A percentile compares a stretch with the other conserved stretches of the same genome.
Conservation (phyloP, 352 stramenopile species). For the Elongisporangium undulatum region DNA sequence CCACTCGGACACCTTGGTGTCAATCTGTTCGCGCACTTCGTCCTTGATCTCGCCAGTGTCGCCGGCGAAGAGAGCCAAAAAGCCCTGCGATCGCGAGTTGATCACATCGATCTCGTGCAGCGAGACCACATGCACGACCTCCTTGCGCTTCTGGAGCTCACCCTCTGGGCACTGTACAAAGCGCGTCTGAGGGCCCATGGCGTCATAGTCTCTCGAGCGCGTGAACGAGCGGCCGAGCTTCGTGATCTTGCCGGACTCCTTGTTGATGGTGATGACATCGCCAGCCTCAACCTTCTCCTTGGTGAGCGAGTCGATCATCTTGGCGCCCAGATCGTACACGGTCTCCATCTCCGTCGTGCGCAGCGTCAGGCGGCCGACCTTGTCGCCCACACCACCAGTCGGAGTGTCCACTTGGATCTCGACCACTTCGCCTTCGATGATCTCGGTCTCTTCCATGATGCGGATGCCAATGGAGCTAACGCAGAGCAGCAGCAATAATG, state of each 20-base stretch:
- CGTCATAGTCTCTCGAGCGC: constrained; percentile 97
- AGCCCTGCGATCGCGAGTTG: constrained; percentile 98
- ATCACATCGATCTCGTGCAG: constrained; percentile 99
- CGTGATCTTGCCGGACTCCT: constrained; percentile 97
- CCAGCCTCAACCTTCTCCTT: constrained; percentile 98
- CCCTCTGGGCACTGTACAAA: constrained; percentile 92
- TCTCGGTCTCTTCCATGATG: constrained; percentile 99
- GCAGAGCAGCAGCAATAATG: background rate
- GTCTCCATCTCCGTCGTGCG: constrained; percentile 99
- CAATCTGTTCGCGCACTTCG: constrained; percentile 99
- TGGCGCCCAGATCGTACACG: constrained; percentile 98
- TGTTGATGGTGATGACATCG: constrained; percentile 99
- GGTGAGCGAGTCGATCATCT: constrained; percentile 99
- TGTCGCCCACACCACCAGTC: constrained; percentile 68
- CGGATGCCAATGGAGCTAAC: constrained; percentile 92
- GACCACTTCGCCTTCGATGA: constrained; percentile 99
- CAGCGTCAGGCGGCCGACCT: constrained; percentile 93
- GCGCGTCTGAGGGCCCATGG: constrained; percentile 91
- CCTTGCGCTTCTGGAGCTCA: constrained; percentile 98
- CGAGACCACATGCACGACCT: constrained; percentile 97
- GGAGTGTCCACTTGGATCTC: constrained; percentile 97
- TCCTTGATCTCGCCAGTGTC: constrained; percentile 99
- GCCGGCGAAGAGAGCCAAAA: constrained; percentile 98
- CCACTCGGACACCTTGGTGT: constrained; percentile 97
- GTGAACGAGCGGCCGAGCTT: constrained; percentile 98